Percentiles rank a stretch among this genome's conserved stretches.
phyloP scores from a whole-genome alignment of 2,329 filamentous ascomycete genomes.

The Fusarium coffeatum region DNA sequence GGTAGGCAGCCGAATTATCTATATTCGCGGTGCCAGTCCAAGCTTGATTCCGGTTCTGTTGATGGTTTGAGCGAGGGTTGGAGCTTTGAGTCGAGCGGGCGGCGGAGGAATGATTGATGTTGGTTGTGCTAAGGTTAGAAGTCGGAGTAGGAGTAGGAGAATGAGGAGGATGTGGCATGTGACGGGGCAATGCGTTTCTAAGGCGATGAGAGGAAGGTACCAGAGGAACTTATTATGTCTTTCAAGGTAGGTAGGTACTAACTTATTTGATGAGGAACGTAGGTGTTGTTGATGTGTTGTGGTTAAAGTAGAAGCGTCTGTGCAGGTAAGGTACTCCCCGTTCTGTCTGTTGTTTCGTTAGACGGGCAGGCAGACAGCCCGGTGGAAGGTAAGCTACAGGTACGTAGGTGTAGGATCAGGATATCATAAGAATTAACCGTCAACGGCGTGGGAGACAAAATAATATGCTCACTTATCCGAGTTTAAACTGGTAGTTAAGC shows the following conservation, averaged over 20 bases:
- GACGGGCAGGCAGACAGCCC: background rate
- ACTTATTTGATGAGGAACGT: background rate
- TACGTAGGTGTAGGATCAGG: background rate
- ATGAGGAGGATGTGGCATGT: conserved; percentile 62
- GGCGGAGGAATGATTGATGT: conserved; percentile 48
- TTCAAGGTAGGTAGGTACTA: background rate
- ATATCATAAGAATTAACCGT: background rate
- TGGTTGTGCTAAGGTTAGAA: conserved; percentile 59
- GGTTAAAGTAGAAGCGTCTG: conserved; percentile 15
- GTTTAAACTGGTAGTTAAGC: background rate
- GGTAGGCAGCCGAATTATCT: conserved; percentile 52
- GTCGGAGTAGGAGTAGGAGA: conserved; percentile 59
- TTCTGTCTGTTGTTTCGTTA: background rate
- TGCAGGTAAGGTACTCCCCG: conserved; percentile 9
- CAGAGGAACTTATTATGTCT: background rate
- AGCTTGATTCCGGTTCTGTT: conserved; percentile 43
- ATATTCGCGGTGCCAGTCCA: conserved; percentile 55
- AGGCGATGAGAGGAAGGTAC: background rate
- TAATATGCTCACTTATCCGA: background rate
- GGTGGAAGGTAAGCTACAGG: background rate
- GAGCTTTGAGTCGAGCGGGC: conserved; percentile 8
- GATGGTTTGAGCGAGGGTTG: conserved; percentile 40
- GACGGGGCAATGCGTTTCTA: conserved; percentile 19
- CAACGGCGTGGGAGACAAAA: background rate
- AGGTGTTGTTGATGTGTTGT: conserved; percentile 1